Evolutionary conservation across 106 monocot species (phyloP).

Genomic region (Vanilla planifolia): DNA sequence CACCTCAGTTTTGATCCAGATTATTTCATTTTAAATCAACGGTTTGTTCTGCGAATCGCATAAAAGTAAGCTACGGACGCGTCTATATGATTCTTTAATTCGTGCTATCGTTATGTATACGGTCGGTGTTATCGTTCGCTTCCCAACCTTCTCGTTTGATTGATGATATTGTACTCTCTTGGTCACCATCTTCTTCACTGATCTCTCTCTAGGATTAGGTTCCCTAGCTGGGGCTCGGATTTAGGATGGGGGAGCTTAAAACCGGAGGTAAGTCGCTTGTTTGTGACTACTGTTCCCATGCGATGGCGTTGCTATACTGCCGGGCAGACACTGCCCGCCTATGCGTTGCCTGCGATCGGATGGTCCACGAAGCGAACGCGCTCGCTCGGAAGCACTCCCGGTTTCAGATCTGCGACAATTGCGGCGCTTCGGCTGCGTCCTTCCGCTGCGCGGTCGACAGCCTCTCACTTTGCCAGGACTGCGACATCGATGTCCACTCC

Average conservation of each 20-base stretch:
- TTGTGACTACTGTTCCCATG: slow-evolving; percentile 62
- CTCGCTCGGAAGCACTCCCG: slow-evolving; percentile 69
- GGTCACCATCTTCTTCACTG: background rate
- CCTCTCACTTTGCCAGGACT: slow-evolving; percentile 59
- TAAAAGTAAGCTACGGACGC: background rate
- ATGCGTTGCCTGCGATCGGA: slow-evolving; percentile 70
- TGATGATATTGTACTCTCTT: too few relatives aligned
- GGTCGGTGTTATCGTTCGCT: background rate
- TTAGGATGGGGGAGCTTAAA: background rate
- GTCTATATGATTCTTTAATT: too few relatives aligned
- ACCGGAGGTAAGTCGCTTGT: background rate
- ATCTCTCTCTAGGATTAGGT: background rate
- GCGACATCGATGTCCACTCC: slow-evolving; percentile 28
- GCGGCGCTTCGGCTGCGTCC: slow-evolving; percentile 40
- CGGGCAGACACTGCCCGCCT: slow-evolving; percentile 66
- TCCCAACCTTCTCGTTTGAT: background rate
- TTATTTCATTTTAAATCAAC: too few relatives aligned
- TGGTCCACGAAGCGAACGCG: slow-evolving; percentile 65
- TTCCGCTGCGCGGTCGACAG: slow-evolving; percentile 21
- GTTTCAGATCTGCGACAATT: slow-evolving; percentile 52
- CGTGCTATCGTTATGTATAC: background rate
- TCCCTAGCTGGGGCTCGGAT: background rate
- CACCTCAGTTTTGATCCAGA: too few relatives aligned
- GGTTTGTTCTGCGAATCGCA: background rate
- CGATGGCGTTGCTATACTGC: slow-evolving; percentile 60